Base-by-base conservation (phyloP, 2,329 filamentous ascomycete genomes). In the Neonectria punicea region DNA sequence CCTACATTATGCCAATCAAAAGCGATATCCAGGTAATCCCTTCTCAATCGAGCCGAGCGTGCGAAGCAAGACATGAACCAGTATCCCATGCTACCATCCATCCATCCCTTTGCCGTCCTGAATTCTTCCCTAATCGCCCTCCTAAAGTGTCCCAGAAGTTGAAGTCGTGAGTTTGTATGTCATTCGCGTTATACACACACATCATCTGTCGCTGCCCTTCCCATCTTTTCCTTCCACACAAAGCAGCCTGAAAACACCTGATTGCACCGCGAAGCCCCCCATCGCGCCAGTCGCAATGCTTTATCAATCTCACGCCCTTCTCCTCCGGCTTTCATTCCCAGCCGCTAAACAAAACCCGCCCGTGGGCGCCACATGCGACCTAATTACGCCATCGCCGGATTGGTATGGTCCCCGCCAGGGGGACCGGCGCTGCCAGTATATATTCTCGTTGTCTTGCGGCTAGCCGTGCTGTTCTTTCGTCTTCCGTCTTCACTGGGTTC, bases 401-500 rank as follows among this genome's bases (percentile, higher is more conserved):
- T 25, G 53, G n/a, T 49, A 43, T 30, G 57, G 32, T 32, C 53
- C 62, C 62, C 62, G 32, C 58, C 58, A 62, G 58, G 59, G 61
- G 50, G 54, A 43, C 58, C 51, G 43, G 43, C 44, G 44, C 34
- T 36, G 39, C 22, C 22, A 11, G 30, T 34, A 32, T 18, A 51
- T n/a, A 20, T 34, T 34, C 13, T 51, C 30, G 49, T 51, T 22
- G 25, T 50, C 36, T 51, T 3, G 28, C n/a, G 6, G 30, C n/a
- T 51, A 8, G 16, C 30, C n/a, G 9, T 34, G 18, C 43, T 57
- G 20, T 54, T 30, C 16, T 25, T 22, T 11, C 47, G n/a, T 36
- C 13, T 18, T 28, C 56, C 57, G 22, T 47, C 4, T 43, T 81
- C 82, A 90, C 75, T 90, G 88, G 65, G 89, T 91, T 67, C 89